These are phyloP conservation scores for Ceratobasidium sp. DNA, from an alignment of 1,284 basidiomycete genomes.

Conservation along the genomic window DNA sequence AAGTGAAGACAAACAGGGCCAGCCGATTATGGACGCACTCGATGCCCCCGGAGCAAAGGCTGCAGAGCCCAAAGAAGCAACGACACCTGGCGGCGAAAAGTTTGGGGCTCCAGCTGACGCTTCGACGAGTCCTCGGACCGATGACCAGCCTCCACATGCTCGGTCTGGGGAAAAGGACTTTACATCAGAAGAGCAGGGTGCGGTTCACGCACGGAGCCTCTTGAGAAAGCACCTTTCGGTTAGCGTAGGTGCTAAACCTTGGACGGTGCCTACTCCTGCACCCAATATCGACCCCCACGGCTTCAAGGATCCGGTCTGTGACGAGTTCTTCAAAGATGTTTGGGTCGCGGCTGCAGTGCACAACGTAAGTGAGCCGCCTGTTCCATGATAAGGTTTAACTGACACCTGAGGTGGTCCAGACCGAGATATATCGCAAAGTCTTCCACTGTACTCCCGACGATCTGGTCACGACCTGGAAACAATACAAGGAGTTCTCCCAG, in stretches of 20 bases:
- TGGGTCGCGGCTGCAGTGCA: slow-evolving; percentile 88
- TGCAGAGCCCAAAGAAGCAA: slow-evolving; percentile 54
- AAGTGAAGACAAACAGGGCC: slow-evolving; percentile 54
- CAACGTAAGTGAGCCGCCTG: slow-evolving; percentile 70
- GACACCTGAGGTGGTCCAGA: slow-evolving; percentile 61
- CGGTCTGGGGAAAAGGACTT: slow-evolving; percentile 61
- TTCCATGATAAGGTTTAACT: slow-evolving; percentile 42
- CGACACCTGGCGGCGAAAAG: slow-evolving; percentile 51
- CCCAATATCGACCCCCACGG: slow-evolving; percentile 79
- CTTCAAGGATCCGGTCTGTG: slow-evolving; percentile 88
- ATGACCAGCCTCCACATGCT: slow-evolving; percentile 62
- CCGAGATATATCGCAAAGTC: slow-evolving; percentile 92
- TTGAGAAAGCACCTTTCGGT: slow-evolving; percentile 67
- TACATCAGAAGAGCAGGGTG: slow-evolving; percentile 64
- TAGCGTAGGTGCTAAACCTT: slow-evolving; percentile 65
- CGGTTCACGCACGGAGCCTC: slow-evolving; percentile 62
- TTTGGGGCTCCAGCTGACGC: slow-evolving; percentile 67
- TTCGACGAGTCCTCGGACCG: slow-evolving; percentile 57
- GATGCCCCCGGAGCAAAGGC: slow-evolving; percentile 49
- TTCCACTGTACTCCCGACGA: slow-evolving; percentile 94
- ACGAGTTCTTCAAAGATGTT: slow-evolving; percentile 86
- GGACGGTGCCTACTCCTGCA: slow-evolving; percentile 71
- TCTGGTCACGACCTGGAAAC: slow-evolving; percentile 91
- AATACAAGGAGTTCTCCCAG: slow-evolving; percentile 86
- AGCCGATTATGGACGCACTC: slow-evolving; percentile 55